These are phyloP conservation scores for Extremus antarcticus DNA, from an alignment of 495 filamentous ascomycete genomes.

Conservation along the genomic window DNA sequence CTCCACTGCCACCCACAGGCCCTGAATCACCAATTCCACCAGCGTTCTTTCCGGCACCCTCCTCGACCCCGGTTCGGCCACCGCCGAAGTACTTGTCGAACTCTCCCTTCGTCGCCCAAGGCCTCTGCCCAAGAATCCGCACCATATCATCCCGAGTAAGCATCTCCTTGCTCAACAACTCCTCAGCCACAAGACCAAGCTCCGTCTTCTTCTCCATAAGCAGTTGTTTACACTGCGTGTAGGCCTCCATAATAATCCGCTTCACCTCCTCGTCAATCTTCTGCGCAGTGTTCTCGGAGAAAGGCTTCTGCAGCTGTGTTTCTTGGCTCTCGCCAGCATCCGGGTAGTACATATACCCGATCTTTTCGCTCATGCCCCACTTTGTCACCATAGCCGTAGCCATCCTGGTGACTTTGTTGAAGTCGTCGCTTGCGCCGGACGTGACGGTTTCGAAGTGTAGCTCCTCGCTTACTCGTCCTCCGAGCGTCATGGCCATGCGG, in stretches of 20 bases:
- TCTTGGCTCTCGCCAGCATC: slow-evolving; percentile 44
- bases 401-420: slow-evolving; percentile 96
- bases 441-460: slow-evolving; percentile 94
- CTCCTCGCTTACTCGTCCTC: slow-evolving; percentile 88
- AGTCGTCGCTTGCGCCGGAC: slow-evolving; percentile 87
- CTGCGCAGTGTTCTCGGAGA: slow-evolving; percentile 84
- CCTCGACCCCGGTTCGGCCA: slow-evolving; percentile 4
- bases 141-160: slow-evolving; percentile 84
- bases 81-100: slow-evolving; percentile 78
- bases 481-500: slow-evolving; percentile 98
- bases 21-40: slow-evolving; percentile 1
- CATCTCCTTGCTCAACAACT: slow-evolving; percentile 84
- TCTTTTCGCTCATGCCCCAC: slow-evolving; percentile 91
- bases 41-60: neutral
- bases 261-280: slow-evolving; percentile 85
- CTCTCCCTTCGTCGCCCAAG: slow-evolving; percentile 73
- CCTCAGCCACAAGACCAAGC: slow-evolving; percentile 82
- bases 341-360: slow-evolving; percentile 84
- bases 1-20: neutral
- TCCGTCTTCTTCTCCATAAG: slow-evolving; percentile 77
- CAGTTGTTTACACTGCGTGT: slow-evolving; percentile 77
- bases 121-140: slow-evolving; percentile 68
- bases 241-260: slow-evolving; percentile 79
- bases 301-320: slow-evolving; percentile 80
- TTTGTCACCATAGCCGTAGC: slow-evolving; percentile 95